Percentiles rank a stretch among this genome's conserved stretches.
These are phyloP conservation scores for Odonthalia washingtoniensis DNA, from an alignment of 31 red algal species.

Conservation along the genomic window DNA sequence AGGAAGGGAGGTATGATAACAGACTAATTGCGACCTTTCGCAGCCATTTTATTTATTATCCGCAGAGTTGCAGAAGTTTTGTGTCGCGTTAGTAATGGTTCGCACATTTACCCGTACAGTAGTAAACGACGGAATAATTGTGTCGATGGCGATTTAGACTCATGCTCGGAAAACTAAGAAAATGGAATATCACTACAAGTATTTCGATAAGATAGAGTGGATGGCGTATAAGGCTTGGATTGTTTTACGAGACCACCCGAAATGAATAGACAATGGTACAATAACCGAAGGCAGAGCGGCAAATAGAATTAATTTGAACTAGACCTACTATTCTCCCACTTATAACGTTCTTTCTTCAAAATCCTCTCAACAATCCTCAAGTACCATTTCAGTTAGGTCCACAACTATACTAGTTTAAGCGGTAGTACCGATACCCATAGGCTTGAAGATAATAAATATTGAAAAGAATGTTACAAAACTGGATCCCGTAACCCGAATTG, in stretches of 20 bases:
- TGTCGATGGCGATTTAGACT: slow-evolving; percentile 44
- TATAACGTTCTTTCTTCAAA: too few relatives aligned
- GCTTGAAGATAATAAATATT: background rate
- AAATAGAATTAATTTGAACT: background rate
- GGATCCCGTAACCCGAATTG: slow-evolving; percentile 8
- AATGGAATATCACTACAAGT: slow-evolving; percentile 48
- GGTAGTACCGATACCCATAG: background rate
- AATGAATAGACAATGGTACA: background rate
- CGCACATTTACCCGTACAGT: background rate
- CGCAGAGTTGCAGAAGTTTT: background rate
- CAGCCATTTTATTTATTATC: background rate
- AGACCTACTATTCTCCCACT: background rate
- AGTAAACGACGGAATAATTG: slow-evolving; percentile 10
- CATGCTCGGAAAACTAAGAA: slow-evolving; percentile 6
- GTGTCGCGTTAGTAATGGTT: background rate
- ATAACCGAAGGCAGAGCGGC: background rate
- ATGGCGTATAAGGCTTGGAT: slow-evolving; percentile 29
- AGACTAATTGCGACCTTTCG: background rate
- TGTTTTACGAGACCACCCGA: slow-evolving; percentile 3
- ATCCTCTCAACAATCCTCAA: background rate
- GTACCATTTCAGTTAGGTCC: too few relatives aligned
- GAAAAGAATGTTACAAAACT: slow-evolving; percentile 8
- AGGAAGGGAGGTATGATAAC: background rate
- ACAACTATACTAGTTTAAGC: background rate
- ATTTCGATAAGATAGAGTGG: slow-evolving; percentile 35